Evolutionary conservation across 2,329 filamentous ascomycete species (phyloP), one percentile per base, ranked within the genome.

Genomic region (Colletotrichum nymphaeae): DNA sequence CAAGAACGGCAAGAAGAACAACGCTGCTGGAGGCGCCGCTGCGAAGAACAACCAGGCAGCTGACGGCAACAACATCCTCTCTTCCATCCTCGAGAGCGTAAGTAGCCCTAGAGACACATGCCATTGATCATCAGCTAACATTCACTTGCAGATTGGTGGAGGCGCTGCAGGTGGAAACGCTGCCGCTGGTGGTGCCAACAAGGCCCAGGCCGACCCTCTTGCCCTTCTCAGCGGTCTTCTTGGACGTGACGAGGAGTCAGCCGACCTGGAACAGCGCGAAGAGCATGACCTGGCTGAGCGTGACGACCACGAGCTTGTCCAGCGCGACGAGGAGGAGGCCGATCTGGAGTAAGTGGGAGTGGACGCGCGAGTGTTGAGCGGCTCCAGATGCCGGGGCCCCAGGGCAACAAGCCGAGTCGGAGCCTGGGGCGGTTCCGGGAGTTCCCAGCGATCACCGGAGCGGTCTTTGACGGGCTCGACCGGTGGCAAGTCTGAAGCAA

Each of bases 171-270:
- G 35, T 30, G 49, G 19, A 11, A 57, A 60, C 26, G 49, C 30
- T 35, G 53, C 19, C 26, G 37, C 22, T 22, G 46, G 35, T 22
- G 28, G 35, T 60, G 28, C 57, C 53, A 35, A 62, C 35, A 63
- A 63, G 60, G 60, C 42, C 11, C 63, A 64, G 52, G 37, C 37
- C 14, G 30, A 62, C 49, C 56, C 68, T 14, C 68, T 72, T 37
- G 28, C 60, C 5, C 52, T 67, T 26, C 26, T 71, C 52, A 24
- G 24, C 22, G 57, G 69, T 16, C 68, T 72, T 49, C 32, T 69
- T 8, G 64, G 69, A 42, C 59, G 69, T 24, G 65, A 73, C 46
- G 63, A 74, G 30, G 64, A 42, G 26, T 64, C 69, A 11, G 59
- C 52, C 37, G 62, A 49, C 42, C 37, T 42, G 37, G 37, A 16